Evolutionary conservation across 2,329 filamentous ascomycete genomes (phyloP).

Genomic region (Cladosporium cucumerinum): DNA sequence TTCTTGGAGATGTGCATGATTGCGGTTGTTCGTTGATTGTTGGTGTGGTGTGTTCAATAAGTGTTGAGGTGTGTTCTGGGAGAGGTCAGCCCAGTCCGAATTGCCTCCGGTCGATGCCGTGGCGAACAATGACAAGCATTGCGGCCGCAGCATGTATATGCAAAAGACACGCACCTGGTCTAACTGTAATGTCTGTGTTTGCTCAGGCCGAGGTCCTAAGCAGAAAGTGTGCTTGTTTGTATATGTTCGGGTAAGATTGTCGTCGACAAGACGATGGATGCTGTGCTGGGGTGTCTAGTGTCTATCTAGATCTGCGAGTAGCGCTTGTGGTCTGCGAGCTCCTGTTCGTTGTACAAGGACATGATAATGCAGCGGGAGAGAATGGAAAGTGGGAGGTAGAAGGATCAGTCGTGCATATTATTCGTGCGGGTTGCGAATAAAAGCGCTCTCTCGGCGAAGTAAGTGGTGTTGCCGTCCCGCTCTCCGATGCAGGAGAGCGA

Average conservation of each 20-base stretch:
- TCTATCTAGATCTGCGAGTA: conserved; percentile 25
- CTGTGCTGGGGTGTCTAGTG: background rate
- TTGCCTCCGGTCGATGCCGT: background rate
- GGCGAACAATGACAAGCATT: background rate
- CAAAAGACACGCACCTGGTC: background rate
- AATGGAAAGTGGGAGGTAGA: background rate
- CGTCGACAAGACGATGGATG: background rate
- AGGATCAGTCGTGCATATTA: conserved; percentile 1
- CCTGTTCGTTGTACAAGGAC: conserved; percentile 35
- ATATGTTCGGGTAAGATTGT: background rate
- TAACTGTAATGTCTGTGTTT: background rate
- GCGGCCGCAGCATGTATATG: background rate
- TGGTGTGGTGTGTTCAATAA: background rate
- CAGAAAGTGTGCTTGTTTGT: background rate
- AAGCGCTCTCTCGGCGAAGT: background rate
- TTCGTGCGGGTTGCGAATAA: background rate
- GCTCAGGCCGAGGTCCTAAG: background rate
- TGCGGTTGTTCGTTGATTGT: background rate
- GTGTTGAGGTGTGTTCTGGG: conserved; percentile 9
- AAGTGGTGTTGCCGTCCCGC: conserved; percentile 6
- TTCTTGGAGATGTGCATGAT: conserved; percentile 94
- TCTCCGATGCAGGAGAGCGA: background rate
- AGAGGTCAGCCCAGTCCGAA: conserved; percentile 19
- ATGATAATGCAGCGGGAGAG: conserved; percentile 20
- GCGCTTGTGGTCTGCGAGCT: conserved; percentile 34